A percentile compares a stretch with the other conserved stretches of the same genome.
Conservation (phyloP, 805 yeast species). For the Maudiozyma bulderi region DNA sequence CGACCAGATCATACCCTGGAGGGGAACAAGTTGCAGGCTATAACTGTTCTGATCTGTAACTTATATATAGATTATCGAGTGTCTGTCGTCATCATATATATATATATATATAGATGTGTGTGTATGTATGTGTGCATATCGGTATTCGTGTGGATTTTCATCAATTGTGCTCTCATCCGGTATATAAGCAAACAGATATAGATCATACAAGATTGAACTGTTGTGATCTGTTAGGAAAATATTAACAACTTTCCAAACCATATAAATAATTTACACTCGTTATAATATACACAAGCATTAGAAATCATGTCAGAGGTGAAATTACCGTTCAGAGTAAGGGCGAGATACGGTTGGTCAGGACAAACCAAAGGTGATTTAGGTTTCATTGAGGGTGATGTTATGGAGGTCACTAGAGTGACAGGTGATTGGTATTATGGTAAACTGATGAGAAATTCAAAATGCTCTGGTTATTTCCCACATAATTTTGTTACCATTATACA, state of each 20-base stretch:
- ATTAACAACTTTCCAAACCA: background rate
- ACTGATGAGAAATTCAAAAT: conserved; percentile 64
- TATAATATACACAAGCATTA: background rate
- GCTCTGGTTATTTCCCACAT: conserved; percentile 75
- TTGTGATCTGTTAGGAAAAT: no score
- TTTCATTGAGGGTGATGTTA: conserved; percentile 84
- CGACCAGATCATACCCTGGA: no score
- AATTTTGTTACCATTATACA: conserved; percentile 61
- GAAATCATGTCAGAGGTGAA: conserved; percentile 12
- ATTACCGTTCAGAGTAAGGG: conserved; percentile 66
- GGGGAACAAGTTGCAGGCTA: background rate
- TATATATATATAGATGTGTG: no score
- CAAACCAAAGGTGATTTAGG: conserved; percentile 84
- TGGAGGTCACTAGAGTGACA: conserved; percentile 77
- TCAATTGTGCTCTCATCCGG: no score
- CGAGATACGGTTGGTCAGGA: conserved; percentile 91
- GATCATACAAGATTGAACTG: no score
- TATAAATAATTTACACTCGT: background rate
- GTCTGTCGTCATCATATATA: no score
- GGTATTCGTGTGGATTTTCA: no score
- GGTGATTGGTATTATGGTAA: conserved; percentile 91
- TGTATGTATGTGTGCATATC: no score
- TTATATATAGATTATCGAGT: no score
- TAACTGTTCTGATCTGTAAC: no score
- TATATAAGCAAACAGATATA: no score